These are phyloP conservation scores for Hamigera avellanea DNA, from an alignment of 495 filamentous ascomycete species.

Conservation along the genomic window DNA sequence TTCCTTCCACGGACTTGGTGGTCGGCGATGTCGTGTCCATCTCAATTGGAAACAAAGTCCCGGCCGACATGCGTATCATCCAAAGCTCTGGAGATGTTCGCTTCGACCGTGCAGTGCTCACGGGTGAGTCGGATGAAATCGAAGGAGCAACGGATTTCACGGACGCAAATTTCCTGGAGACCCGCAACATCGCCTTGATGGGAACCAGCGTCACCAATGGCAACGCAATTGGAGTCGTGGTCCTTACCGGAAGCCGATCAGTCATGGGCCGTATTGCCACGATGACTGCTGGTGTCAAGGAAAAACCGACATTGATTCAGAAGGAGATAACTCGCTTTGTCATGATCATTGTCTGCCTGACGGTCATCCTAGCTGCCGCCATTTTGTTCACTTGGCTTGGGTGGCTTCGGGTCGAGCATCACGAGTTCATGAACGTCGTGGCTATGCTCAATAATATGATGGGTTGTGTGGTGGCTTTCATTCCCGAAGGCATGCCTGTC, in stretches of 20 bases:
- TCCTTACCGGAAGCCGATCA: conserved; percentile 46
- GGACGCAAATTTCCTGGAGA: conserved; percentile 64
- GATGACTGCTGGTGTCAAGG: conserved; percentile 52
- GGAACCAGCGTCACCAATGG: conserved; percentile 60
- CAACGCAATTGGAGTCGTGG: conserved; percentile 50
- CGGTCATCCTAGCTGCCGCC: conserved; percentile 40
- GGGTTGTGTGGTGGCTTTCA: conserved; percentile 59
- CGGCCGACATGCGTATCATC: conserved; percentile 59
- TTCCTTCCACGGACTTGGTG: conserved; percentile 49
- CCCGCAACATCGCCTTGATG: conserved; percentile 59
- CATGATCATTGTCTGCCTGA: conserved; percentile 44
- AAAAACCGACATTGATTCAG: conserved; percentile 52
- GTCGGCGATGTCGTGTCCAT: conserved; percentile 57
- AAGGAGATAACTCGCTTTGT: conserved; percentile 60
- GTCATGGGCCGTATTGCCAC: conserved; percentile 62
- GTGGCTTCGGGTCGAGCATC: conserved; percentile 49
- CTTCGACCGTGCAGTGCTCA: conserved; percentile 63
- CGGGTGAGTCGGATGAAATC: conserved; percentile 55
- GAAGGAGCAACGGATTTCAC: conserved; percentile 47
- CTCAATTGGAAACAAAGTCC: conserved; percentile 57
- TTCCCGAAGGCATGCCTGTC: conserved; percentile 61
- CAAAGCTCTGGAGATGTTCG: conserved; percentile 53
- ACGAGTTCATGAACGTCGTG: conserved; percentile 55
- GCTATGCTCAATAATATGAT: conserved; percentile 56
- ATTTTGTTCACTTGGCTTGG: conserved; percentile 49